Conservation (phyloP, 805 yeast genomes). For the Lipomyces spencermartinsiae region DNA sequence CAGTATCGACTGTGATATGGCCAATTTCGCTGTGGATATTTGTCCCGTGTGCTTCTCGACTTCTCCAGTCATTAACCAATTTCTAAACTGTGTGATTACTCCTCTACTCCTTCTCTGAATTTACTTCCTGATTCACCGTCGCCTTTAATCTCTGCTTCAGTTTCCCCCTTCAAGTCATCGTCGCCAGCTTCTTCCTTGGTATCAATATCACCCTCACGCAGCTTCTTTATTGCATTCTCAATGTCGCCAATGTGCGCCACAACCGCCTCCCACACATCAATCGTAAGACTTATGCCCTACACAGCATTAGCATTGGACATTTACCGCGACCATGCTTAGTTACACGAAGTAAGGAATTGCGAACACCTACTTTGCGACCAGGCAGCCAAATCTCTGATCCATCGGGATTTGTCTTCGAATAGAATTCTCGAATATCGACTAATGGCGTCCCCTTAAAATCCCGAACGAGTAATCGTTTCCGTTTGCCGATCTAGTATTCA, state of each 20-base stretch:
- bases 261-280: constrained; percentile 41
- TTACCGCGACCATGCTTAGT: neutral
- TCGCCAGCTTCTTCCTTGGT: constrained; percentile 1
- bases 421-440: constrained; percentile 86
- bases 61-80: neutral
- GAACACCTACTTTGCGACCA: constrained; percentile 67
- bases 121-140: neutral
- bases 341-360: neutral
- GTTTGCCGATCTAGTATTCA: constrained; percentile 56
- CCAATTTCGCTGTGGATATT: too few relatives aligned
- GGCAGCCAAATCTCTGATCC: constrained; percentile 54
- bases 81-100: neutral
- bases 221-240: constrained; percentile 38
- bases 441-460: constrained; percentile 69
- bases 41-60: too few relatives aligned
- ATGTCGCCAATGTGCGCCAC: constrained; percentile 36
- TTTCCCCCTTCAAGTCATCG: neutral
- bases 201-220: constrained; percentile 20
- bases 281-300: constrained; percentile 45
- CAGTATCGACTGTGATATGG: too few relatives aligned
- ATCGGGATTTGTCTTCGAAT: constrained; percentile 63
- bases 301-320: constrained; percentile 31
- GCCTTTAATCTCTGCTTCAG: neutral
- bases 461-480: constrained; percentile 75
- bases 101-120: neutral